A percentile compares a stretch with the other conserved stretches of the same genome.
Evolutionary conservation across 805 yeast genomes (phyloP).

Genomic region (Sungouiella thailandica): DNA sequence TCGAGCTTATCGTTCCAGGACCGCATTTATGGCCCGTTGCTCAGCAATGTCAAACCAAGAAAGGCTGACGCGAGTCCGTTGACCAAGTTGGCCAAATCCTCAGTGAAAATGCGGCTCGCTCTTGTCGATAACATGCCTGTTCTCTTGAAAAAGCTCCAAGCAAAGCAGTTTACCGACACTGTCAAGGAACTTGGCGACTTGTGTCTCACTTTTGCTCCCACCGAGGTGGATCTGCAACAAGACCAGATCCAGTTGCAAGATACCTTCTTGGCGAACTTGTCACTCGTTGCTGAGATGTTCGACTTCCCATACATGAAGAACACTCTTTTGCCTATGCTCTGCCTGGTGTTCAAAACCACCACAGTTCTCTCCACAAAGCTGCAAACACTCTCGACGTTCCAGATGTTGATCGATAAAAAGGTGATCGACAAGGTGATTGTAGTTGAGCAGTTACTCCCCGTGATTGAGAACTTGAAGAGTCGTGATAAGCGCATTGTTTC

Average conservation of each 20-base stretch:
- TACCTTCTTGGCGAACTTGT: slow-evolving; percentile 40
- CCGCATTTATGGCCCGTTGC: slow-evolving; percentile 47
- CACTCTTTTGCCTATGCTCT: slow-evolving; percentile 66
- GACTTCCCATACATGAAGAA: slow-evolving; percentile 72
- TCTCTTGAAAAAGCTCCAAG: slow-evolving; percentile 46
- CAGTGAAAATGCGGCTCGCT: slow-evolving; percentile 28
- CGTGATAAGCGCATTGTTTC: slow-evolving; percentile 62
- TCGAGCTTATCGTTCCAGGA: slow-evolving; percentile 79
- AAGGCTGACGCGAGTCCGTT: slow-evolving; percentile 17
- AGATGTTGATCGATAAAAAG: slow-evolving; percentile 50
- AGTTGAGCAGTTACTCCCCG: slow-evolving; percentile 75
- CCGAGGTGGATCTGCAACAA: slow-evolving; percentile 23
- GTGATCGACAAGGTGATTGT: slow-evolving; percentile 68
- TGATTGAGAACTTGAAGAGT: slow-evolving; percentile 70
- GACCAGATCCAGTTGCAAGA: slow-evolving; percentile 47
- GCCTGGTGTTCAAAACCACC: slow-evolving; percentile 75
- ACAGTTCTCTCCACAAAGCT: slow-evolving; percentile 77
- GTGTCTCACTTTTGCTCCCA: slow-evolving; percentile 20
- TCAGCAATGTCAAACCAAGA: slow-evolving; percentile 20
- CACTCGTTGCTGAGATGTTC: slow-evolving; percentile 39
- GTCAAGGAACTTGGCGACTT: slow-evolving; percentile 42
- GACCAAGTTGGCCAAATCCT: slow-evolving; percentile 24
- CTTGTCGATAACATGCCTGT: slow-evolving; percentile 42
- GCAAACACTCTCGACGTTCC: slow-evolving; percentile 57
- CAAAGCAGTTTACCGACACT: slow-evolving; percentile 45